Conservation (phyloP, 1,284 basidiomycete species). For the Rhodotorula sp. region DNA sequence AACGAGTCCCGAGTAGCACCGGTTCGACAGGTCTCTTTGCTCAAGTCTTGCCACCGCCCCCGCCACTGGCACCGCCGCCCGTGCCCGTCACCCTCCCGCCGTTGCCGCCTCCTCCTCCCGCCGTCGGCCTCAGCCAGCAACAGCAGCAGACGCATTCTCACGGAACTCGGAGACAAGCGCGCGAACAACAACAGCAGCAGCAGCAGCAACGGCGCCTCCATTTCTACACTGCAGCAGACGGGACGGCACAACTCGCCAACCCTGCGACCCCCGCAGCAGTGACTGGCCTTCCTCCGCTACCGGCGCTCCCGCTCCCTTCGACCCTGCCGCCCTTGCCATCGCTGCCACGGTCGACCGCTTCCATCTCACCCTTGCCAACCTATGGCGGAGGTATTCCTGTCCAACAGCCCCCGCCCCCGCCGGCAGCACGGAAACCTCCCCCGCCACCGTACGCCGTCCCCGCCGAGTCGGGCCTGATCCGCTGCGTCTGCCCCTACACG, state of each 20-base stretch:
- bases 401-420: not conserved
- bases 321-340: conserved; percentile 12
- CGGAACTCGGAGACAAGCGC: not conserved
- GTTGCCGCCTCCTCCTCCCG: not conserved
- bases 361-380: not conserved
- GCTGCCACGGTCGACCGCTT: not conserved
- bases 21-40: conserved; percentile 2
- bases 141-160: not conserved
- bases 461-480: conserved; percentile 45
- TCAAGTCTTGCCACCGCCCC: not conserved
- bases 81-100: not conserved
- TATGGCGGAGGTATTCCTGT: not conserved
- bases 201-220: not conserved
- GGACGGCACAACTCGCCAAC: conserved; percentile 10
- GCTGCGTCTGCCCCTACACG: conserved; percentile 66
- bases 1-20: conserved; percentile 14
- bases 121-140: not conserved
- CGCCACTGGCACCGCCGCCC: not conserved
- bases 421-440: not conserved
- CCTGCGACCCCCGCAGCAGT: not conserved
- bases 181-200: not conserved
- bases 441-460: conserved; percentile 33
- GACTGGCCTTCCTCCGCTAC: conserved; percentile 1
- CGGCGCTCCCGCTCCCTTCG: conserved; percentile 5
- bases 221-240: conserved; percentile 25